Conservation (phyloP, 208 protist genomes). For the Crithidia fasciculata region DNA sequence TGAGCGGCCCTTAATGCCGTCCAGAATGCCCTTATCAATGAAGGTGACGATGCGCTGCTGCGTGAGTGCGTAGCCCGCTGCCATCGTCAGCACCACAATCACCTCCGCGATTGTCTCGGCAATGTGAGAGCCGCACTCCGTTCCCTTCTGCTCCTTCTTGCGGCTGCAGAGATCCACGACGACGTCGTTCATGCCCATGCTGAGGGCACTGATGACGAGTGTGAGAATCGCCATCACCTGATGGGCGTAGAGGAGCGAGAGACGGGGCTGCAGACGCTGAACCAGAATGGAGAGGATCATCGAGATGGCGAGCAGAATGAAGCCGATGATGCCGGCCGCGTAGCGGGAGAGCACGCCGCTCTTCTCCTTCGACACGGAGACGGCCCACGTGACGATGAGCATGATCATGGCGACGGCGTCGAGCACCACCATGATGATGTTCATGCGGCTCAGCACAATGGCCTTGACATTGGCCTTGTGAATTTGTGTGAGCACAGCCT, state of each 20-base stretch:
- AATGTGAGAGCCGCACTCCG: constrained; percentile 62
- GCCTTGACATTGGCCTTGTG: constrained; percentile 76
- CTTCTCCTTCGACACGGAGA: constrained; percentile 56
- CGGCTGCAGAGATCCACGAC: constrained; percentile 74
- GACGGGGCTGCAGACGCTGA: constrained; percentile 58
- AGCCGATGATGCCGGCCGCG: constrained; percentile 61
- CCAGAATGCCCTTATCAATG: constrained; percentile 87
- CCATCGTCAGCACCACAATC: constrained; percentile 73
- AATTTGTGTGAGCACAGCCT: constrained; percentile 69
- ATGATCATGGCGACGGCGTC: constrained; percentile 67
- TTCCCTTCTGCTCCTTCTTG: constrained; percentile 29
- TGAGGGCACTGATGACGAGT: constrained; percentile 63
- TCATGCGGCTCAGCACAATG: constrained; percentile 72
- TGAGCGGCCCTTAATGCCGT: constrained; percentile 83
- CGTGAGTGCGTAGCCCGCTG: constrained; percentile 62
- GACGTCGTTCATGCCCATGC: constrained; percentile 85
- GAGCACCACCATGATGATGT: constrained; percentile 60
- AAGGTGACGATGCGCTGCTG: constrained; percentile 88
- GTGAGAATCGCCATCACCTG: constrained; percentile 69
- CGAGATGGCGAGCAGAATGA: constrained; percentile 61
- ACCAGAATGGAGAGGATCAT: constrained; percentile 66
- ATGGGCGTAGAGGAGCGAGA: constrained; percentile 74
- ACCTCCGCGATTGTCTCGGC: constrained; percentile 72
- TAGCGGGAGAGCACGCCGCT: constrained; percentile 55
- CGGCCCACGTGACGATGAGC: constrained; percentile 71